Percentiles rank a stretch among this genome's conserved stretches.
phyloP scores from a whole-genome alignment of 805 yeast genomes.

The Yarrowia porcina region DNA sequence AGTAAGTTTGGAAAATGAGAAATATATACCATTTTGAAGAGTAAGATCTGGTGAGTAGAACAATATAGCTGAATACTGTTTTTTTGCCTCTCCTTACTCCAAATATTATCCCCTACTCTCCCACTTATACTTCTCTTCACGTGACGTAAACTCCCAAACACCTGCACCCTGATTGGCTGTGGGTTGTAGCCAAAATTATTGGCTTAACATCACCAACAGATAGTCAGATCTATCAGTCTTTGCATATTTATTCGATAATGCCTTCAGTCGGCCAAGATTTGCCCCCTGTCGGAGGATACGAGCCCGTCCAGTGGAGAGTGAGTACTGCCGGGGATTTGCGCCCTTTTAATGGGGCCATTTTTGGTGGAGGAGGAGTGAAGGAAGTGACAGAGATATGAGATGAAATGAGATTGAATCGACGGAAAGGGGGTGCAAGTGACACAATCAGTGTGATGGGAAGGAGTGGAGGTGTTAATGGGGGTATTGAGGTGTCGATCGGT shows the following conservation, averaged over 20 bases:
- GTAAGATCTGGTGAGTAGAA: neutral
- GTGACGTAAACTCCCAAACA: constrained; percentile 22
- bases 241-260: constrained; percentile 11
- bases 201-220: constrained; percentile 23
- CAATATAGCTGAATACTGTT: neutral
- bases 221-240: constrained; percentile 21
- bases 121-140: neutral
- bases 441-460: neutral
- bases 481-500: neutral
- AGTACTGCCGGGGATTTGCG: constrained; percentile 23
- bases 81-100: too few species aligned
- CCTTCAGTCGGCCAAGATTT: constrained; percentile 56
- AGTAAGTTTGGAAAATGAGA: neutral
- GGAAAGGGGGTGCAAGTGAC: neutral
- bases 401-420: neutral
- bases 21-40: neutral
- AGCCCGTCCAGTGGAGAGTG: constrained; percentile 78
- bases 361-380: neutral
- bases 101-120: neutral
- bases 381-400: neutral
- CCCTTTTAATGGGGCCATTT: neutral
- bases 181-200: constrained; percentile 19
- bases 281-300: constrained; percentile 85
- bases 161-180: constrained; percentile 25
- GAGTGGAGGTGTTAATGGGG: neutral